Evolutionary conservation across 2,329 filamentous ascomycete genomes (phyloP), one percentile per base, ranked within the genome.

Genomic region (Alternaria infectoria): DNA sequence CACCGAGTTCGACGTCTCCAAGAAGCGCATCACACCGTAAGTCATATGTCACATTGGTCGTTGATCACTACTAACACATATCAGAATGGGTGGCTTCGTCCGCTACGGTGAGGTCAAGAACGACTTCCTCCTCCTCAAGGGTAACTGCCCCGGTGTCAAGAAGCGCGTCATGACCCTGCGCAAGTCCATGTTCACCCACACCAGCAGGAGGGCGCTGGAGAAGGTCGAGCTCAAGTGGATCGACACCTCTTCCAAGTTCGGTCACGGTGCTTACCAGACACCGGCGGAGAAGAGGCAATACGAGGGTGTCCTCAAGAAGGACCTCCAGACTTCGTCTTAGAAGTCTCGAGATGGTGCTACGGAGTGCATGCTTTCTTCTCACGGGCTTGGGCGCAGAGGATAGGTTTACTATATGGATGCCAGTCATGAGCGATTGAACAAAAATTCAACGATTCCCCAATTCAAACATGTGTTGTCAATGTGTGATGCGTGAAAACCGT

Each of bases 221-320:
- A 98, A 99, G 93, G 92, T 98, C 84, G 93, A 95, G 82, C 92
- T 99, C 88, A 99, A 99, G 88, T 99, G 96, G 96, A 99, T 99
- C 91, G 96, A 99, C 82, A 99, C 96, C 79, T 97, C 94, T 69
- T 97, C 94, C 87, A 97, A 99, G 89, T 99, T 99, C 85, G 96
- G 96, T 86, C 96, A 99, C 88, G 96, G 96, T 90, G 95, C 93
- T 81, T 99, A 97, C 93, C 96, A 99, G 89, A 99, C 96, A 71
- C 87, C 91, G 74, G 91, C 92, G 81, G 96, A 99, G 92, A 99
- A 99, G 93, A 93, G 92, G 87, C 90, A 93, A 83, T 96, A 93
- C 89, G 84, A 97, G 86, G 96, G 96, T 87, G 96, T 93, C 64
- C 93, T 99, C 92, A 99, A 99, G 93, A 99, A 98, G 93, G 96